A percentile compares a stretch with the other conserved stretches of the same genome.
Evolutionary conservation across 2,329 filamentous ascomycete species (phyloP).

Genomic region (Xylaria sp.): DNA sequence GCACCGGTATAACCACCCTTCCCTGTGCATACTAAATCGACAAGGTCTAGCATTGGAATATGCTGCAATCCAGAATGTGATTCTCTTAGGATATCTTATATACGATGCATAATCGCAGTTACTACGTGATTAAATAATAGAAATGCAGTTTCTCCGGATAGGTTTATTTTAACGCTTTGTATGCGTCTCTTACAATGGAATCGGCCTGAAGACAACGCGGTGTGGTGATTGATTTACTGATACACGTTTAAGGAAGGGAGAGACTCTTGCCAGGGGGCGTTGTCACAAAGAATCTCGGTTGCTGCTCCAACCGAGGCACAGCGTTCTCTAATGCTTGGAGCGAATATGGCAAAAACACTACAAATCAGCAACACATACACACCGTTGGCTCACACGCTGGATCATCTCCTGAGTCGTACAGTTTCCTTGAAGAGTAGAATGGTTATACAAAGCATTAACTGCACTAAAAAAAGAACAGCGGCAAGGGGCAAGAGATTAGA

Average conservation of each 20-base stretch:
- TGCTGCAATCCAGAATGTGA: no score
- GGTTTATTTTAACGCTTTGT: neutral
- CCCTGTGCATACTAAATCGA: neutral
- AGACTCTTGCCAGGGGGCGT: neutral
- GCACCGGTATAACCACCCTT: neutral
- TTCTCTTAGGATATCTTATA: no score
- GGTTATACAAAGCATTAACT: neutral
- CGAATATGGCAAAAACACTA: neutral
- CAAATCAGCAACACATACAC: neutral
- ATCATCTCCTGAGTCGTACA: neutral
- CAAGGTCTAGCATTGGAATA: neutral
- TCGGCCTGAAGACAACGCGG: neutral
- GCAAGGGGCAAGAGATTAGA: neutral
- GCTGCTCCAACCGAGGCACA: neutral
- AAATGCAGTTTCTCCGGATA: neutral
- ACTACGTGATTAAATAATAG: neutral
- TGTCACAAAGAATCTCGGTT: neutral
- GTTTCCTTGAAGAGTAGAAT: neutral
- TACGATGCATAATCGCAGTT: neutral
- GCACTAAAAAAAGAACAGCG: constrained; percentile 1
- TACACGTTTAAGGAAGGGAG: neutral
- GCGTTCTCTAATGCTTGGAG: neutral
- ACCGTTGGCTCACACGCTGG: constrained; percentile 3
- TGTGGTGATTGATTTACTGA: neutral
- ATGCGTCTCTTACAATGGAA: neutral